Conservation (phyloP, 164 flowering plant genomes). For the Umbilicus rupestris region DNA sequence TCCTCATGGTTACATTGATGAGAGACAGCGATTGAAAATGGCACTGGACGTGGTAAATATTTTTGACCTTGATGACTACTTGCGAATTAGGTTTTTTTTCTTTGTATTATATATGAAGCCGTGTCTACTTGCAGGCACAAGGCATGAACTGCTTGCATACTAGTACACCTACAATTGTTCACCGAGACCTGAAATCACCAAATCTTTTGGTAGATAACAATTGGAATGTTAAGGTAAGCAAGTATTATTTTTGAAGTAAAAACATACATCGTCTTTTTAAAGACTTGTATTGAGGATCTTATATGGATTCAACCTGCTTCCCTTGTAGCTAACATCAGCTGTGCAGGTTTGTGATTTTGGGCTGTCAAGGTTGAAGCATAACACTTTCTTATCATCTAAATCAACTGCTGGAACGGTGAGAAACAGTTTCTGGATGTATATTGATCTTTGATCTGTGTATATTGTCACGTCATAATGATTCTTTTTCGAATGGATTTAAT, state of each 20-base stretch:
- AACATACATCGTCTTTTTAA: background rate
- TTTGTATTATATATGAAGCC: background rate
- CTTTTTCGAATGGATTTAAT: constrained; percentile 9
- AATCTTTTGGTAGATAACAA: constrained; percentile 88
- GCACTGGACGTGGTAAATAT: constrained; percentile 96
- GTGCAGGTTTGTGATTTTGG: constrained; percentile 97
- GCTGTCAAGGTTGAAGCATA: constrained; percentile 88
- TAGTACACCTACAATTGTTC: constrained; percentile 91
- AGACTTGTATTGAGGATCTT: background rate
- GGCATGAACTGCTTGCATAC: constrained; percentile 98
- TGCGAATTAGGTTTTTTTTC: background rate
- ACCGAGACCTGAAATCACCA: constrained; percentile 92
- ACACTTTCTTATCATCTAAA: constrained; percentile 92
- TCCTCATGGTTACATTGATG: constrained; percentile 83
- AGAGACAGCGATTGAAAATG: constrained; percentile 88
- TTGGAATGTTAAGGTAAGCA: constrained; percentile 84
- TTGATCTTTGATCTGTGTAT: background rate
- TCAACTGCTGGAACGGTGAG: constrained; percentile 99
- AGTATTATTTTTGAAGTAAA: background rate
- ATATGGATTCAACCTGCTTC: background rate
- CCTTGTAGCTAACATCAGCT: background rate
- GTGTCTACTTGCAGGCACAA: constrained; percentile 51
- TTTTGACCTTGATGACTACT: background rate
- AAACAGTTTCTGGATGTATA: constrained; percentile 4
- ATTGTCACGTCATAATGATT: background rate